phyloP scores from a whole-genome alignment of 2,329 filamentous ascomycete species.

The Keithomyces neogunnii region DNA sequence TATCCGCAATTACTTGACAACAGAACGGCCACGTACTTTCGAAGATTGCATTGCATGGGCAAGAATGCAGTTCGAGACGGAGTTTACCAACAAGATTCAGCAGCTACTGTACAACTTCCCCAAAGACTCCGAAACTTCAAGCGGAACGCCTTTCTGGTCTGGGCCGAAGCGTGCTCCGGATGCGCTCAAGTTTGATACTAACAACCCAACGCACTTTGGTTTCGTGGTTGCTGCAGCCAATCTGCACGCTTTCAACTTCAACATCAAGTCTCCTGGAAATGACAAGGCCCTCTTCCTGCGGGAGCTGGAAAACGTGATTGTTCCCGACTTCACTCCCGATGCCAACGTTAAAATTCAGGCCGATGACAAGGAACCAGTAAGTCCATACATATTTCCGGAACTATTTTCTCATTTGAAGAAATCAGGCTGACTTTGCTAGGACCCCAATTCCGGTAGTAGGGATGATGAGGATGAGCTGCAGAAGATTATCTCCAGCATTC shows the following conservation, averaged over 20 bases:
- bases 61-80: conserved; percentile 85
- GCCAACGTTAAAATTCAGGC: conserved; percentile 93
- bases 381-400: conserved; percentile 14
- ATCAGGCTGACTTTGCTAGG: conserved; percentile 30
- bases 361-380: conserved; percentile 80
- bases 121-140: conserved; percentile 82
- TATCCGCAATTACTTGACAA: conserved; percentile 81
- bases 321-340: conserved; percentile 89
- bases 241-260: conserved; percentile 95
- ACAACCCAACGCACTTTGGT: conserved; percentile 76
- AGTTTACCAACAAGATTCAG: conserved; percentile 94
- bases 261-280: conserved; percentile 72
- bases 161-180: conserved; percentile 95
- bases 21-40: conserved; percentile 83
- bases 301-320: conserved; percentile 84
- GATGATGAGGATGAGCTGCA: conserved; percentile 72
- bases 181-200: conserved; percentile 77
- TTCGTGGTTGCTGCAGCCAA: conserved; percentile 87
- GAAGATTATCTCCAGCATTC: conserved; percentile 63
- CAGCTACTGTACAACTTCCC: conserved; percentile 96
- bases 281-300: conserved; percentile 66
- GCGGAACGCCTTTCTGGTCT: conserved; percentile 92
- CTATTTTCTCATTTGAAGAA: background rate
- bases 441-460: conserved; percentile 67
- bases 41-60: conserved; percentile 98